phyloP scores from a whole-genome alignment of 2,329 filamentous ascomycete genomes.

The Penicillium sp. region DNA sequence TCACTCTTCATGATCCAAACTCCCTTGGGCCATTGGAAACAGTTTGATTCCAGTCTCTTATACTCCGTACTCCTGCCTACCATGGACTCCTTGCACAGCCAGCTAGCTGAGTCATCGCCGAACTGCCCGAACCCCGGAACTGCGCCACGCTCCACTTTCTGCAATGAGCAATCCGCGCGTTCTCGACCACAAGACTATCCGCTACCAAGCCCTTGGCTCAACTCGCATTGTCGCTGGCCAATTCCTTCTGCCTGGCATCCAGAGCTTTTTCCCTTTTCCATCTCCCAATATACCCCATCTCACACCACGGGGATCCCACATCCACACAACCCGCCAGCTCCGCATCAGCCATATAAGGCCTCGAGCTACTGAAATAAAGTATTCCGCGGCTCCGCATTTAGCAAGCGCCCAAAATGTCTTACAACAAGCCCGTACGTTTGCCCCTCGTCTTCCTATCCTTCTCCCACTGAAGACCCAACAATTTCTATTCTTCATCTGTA shows the following conservation, averaged over 20 bases:
- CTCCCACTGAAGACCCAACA: background rate
- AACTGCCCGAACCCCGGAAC: conserved; percentile 11
- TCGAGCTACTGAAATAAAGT: background rate
- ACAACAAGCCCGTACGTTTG: conserved; percentile 38
- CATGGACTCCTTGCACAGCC: background rate
- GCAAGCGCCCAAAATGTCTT: conserved; percentile 32
- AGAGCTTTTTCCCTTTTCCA: background rate
- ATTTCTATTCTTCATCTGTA: background rate
- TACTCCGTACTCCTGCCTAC: background rate
- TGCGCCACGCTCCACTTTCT: conserved; percentile 23
- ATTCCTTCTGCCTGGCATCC: conserved; percentile 3
- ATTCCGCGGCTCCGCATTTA: conserved; percentile 14
- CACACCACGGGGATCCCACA: background rate
- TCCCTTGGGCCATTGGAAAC: background rate
- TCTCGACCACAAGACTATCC: conserved; percentile 12
- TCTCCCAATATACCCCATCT: background rate
- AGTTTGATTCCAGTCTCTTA: background rate
- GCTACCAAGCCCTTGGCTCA: conserved; percentile 3
- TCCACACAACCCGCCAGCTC: conserved; percentile 11
- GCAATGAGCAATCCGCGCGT: conserved; percentile 19
- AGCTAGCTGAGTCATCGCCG: conserved; percentile 14
- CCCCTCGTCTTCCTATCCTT: background rate
- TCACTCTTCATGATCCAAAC: background rate
- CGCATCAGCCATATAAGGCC: background rate
- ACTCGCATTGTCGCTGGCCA: background rate